Evolutionary conservation across 108 stramenopile genomes (phyloP).

Genomic region (Skeletonema grethae): DNA sequence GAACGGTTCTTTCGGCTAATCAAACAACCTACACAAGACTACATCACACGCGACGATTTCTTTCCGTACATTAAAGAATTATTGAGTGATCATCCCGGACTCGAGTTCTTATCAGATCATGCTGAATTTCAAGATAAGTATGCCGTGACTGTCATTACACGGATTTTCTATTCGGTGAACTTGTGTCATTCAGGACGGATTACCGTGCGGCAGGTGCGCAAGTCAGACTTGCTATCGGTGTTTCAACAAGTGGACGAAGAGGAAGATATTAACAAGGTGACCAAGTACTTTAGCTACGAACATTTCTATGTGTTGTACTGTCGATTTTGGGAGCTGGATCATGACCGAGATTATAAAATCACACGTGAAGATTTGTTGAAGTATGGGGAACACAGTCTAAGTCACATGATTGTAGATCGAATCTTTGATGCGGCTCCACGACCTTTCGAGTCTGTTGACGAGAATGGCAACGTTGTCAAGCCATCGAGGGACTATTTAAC

Average conservation of each 20-base stretch:
- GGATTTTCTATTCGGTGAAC: conserved; percentile 94
- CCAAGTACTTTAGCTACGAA: conserved; percentile 92
- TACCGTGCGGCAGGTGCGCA: conserved; percentile 87
- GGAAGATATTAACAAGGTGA: conserved; percentile 98
- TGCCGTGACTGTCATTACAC: conserved; percentile 95
- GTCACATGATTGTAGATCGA: conserved; percentile 96
- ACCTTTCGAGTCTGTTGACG: conserved; percentile 59
- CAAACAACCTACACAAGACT: conserved; percentile 76
- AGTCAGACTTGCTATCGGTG: conserved; percentile 83
- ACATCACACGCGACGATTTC: conserved; percentile 91
- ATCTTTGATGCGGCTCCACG: conserved; percentile 93
- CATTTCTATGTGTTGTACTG: conserved; percentile 99
- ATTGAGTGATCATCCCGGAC: conserved; percentile 89
- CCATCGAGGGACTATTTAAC: conserved; percentile 65
- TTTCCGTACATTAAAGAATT: conserved; percentile 92
- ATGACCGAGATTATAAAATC: conserved; percentile 94
- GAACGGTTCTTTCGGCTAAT: conserved; percentile 94
- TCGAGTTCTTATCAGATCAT: conserved; percentile 91
- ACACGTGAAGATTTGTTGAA: conserved; percentile 93
- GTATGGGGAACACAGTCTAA: conserved; percentile 94
- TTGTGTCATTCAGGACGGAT: conserved; percentile 87
- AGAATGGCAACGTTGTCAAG: conserved; percentile 43
- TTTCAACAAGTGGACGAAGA: conserved; percentile 92
- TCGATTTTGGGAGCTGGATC: conserved; percentile 98
- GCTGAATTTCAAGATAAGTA: conserved; percentile 98